These are phyloP conservation scores for Haematococcus sp. DNA, from an alignment of 139 green algal species.

Conservation along the genomic window DNA sequence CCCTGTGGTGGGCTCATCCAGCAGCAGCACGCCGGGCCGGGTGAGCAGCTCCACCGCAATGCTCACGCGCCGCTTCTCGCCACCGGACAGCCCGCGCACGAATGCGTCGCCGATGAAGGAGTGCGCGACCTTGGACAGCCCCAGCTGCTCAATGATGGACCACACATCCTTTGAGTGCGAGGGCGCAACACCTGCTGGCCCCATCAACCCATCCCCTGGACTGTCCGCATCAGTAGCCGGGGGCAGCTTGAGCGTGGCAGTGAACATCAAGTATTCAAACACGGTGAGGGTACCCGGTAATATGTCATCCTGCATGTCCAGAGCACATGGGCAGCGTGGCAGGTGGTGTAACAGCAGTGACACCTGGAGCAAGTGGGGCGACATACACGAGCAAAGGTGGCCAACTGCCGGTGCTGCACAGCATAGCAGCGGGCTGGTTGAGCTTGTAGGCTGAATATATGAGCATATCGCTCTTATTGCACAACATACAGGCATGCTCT, in stretches of 20 bases:
- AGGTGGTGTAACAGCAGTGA: neutral
- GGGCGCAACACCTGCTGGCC: neutral
- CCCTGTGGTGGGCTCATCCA: conserved; percentile 82
- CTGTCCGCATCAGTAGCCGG: neutral
- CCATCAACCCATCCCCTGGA: too few species aligned
- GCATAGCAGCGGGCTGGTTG: too few species aligned
- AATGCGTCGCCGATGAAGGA: conserved; percentile 56
- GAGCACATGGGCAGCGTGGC: neutral
- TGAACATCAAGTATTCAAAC: conserved; percentile 65
- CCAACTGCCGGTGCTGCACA: too few species aligned
- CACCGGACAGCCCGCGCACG: conserved; percentile 54
- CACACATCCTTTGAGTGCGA: conserved; percentile 14
- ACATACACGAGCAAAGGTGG: too few species aligned
- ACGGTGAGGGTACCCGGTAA: conserved; percentile 62
- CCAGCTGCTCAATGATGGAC: conserved; percentile 49
- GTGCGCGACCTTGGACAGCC: conserved; percentile 53
- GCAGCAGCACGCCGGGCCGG: conserved; percentile 64
- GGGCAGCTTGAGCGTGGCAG: conserved; percentile 45
- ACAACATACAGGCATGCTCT: too few species aligned
- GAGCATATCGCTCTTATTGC: too few species aligned
- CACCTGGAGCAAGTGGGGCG: neutral
- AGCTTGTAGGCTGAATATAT: too few species aligned
- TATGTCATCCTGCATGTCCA: conserved; percentile 56
- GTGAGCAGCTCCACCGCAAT: conserved; percentile 71
- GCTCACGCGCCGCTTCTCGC: conserved; percentile 64